These are phyloP conservation scores for Panicum hallii DNA, from an alignment of 202 grass and related monocot species.

Conservation along the genomic window DNA sequence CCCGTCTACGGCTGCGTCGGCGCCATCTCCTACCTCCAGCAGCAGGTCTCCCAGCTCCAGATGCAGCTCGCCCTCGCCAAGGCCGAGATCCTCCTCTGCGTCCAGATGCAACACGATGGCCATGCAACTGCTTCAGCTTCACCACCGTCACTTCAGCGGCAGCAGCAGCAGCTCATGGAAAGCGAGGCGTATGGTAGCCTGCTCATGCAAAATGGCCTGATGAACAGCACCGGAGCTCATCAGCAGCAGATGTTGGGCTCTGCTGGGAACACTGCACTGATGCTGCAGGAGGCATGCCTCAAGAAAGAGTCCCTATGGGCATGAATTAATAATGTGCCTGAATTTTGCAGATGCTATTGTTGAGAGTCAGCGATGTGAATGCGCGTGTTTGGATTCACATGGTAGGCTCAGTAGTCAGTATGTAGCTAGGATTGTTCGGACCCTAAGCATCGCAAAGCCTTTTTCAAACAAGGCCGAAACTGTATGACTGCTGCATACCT, in stretches of 20 bases:
- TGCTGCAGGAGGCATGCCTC: constrained; percentile 52
- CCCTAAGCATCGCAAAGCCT: constrained; percentile 35
- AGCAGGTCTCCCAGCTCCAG: constrained; percentile 78
- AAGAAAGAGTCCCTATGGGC: constrained; percentile 60
- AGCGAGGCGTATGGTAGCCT: neutral
- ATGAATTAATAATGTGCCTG: constrained; percentile 29
- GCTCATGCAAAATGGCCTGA: neutral
- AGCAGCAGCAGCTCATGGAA: constrained; percentile 24
- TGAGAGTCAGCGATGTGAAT: constrained; percentile 25
- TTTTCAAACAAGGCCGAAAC: neutral
- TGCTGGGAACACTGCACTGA: neutral
- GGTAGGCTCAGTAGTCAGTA: no score
- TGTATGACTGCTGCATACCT: neutral
- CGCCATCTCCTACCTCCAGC: constrained; percentile 76
- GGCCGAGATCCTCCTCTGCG: constrained; percentile 58
- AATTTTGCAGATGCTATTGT: neutral
- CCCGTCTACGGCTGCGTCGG: constrained; percentile 84
- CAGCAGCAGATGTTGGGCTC: constrained; percentile 21
- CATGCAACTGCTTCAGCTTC: neutral
- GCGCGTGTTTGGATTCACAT: constrained; percentile 23
- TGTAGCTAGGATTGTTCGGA: constrained; percentile 10
- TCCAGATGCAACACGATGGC: neutral
- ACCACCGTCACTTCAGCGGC: neutral
- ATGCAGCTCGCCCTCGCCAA: constrained; percentile 81
- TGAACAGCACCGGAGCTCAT: neutral